A percentile compares a stretch with the other conserved stretches of the same genome.
Evolutionary conservation across 2,329 filamentous ascomycete genomes (phyloP).

Genomic region (Beauveria varroae): DNA sequence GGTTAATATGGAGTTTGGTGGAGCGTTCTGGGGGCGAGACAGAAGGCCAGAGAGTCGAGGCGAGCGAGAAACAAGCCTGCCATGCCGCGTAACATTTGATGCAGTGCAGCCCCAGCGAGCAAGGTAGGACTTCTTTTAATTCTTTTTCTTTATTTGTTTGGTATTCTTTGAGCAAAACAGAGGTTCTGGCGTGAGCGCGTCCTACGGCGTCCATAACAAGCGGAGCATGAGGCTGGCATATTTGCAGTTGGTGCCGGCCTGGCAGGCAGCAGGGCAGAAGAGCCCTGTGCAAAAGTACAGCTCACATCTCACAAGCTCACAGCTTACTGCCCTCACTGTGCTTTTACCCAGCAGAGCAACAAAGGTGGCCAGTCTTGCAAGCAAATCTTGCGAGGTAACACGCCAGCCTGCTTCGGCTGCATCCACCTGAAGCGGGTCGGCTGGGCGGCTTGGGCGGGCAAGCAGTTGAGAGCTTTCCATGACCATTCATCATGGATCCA

Average conservation of each 20-base stretch:
- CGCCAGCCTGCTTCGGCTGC: no score
- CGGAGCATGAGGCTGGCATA: no score
- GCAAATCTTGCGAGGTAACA: no score
- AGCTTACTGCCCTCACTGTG: no score
- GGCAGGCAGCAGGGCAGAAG: neutral
- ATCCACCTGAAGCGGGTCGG: no score
- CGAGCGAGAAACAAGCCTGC: neutral
- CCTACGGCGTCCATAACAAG: no score
- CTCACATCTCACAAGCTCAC: neutral
- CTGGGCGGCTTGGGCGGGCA: neutral
- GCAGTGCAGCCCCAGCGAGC: neutral
- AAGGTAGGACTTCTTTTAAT: neutral
- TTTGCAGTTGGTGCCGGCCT: neutral
- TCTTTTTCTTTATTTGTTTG: neutral
- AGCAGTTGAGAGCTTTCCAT: neutral
- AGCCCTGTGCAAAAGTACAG: neutral
- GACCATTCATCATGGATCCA: no score
- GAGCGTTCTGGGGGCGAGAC: neutral
- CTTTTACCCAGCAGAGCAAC: no score
- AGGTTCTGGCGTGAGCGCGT: neutral
- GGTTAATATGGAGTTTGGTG: neutral
- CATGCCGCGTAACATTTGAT: neutral
- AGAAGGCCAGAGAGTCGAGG: neutral
- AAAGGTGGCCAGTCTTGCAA: no score
- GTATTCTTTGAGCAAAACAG: neutral